Evolutionary conservation across 345 rosid species (phyloP), one percentile per base, ranked within the genome.

Genomic region (Noccaea caerulescens): DNA sequence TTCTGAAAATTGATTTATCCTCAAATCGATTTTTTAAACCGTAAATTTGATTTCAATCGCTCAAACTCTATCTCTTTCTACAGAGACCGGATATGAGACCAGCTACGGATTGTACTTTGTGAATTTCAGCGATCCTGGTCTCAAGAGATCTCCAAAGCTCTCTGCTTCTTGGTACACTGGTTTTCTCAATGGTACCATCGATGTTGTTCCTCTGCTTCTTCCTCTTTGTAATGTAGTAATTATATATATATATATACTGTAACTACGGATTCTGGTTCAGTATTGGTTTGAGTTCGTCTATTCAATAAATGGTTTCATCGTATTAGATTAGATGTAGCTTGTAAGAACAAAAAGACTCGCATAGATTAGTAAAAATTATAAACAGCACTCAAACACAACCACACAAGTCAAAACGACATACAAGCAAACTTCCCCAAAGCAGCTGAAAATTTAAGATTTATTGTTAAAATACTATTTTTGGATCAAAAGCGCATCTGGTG

Each of bases 401-500:
- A 18, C 5, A 18, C 10, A 30, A 30, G 16, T 51, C 34, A 10
- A 0, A 23, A 1, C 20, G 3, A 44, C 18, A 44, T 0, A 18
- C 20, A 18, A 18, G 20, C 2, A 10, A 50, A 8, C 16, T 52
- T 27, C 8, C 8, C 57, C 51, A 18, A 18, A 18, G 20, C 20
- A 18, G 20, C 20, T 18, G 20, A 18, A 18, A 18, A 18, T 18
- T 0, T 18, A 18, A 18, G 20, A 25, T 25, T 25, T 25, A 25
- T 25, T 25, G 30, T 25, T 25, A 25, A 25, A 3, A 25, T 25
- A 25, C 1, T 25, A 25, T 25, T 33, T 33, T 1, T 4, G 36
- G 1, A 33, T 33, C 5, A 6, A 10, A 23, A 25, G 93, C 93
- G 93, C 93, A 89, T 89, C 85, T 86, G 54, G 90, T 91, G 93